Conservation (phyloP, 2,329 filamentous ascomycete species). For the Cadophora luteo-olivacea region DNA sequence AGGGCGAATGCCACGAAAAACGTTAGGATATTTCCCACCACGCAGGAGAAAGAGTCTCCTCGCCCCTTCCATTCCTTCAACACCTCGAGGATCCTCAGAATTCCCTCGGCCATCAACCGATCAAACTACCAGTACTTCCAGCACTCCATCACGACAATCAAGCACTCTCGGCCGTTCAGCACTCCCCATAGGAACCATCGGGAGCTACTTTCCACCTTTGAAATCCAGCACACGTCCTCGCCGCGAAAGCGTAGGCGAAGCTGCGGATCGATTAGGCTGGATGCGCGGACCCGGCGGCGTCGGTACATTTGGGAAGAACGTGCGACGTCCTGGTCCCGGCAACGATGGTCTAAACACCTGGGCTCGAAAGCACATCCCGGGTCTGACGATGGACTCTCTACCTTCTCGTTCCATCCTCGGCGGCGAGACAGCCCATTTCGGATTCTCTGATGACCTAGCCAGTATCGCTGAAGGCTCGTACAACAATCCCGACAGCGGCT, state of each 20-base stretch:
- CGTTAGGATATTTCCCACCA: conserved; percentile 90
- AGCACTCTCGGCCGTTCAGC: conserved; percentile 38
- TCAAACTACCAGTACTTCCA: conserved; percentile 33
- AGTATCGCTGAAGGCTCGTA: conserved; percentile 57
- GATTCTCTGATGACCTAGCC: conserved; percentile 48
- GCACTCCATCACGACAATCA: conserved; percentile 36
- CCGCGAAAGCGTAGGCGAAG: conserved; percentile 45
- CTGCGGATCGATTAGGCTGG: conserved; percentile 59
- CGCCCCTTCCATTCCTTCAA: conserved; percentile 69
- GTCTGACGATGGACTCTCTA: conserved; percentile 71
- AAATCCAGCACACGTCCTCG: conserved; percentile 32
- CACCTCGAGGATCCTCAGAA: conserved; percentile 54
- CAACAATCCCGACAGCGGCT: conserved; percentile 26
- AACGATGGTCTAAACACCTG: conserved; percentile 85
- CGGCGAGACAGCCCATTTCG: conserved; percentile 64
- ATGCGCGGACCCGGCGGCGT: conserved; percentile 88
- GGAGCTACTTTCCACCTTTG: conserved; percentile 43
- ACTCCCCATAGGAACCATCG: conserved; percentile 28
- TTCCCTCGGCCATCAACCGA: conserved; percentile 35
- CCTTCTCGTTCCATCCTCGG: conserved; percentile 72
- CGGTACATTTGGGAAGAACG: conserved; percentile 76
- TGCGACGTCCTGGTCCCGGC: conserved; percentile 79
- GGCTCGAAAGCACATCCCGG: conserved; percentile 82
- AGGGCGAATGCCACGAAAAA: conserved; percentile 78
- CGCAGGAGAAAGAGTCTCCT: conserved; percentile 74